These are phyloP conservation scores for Centella asiatica DNA, from an alignment of 129 eudicot genomes.

Conservation along the genomic window DNA sequence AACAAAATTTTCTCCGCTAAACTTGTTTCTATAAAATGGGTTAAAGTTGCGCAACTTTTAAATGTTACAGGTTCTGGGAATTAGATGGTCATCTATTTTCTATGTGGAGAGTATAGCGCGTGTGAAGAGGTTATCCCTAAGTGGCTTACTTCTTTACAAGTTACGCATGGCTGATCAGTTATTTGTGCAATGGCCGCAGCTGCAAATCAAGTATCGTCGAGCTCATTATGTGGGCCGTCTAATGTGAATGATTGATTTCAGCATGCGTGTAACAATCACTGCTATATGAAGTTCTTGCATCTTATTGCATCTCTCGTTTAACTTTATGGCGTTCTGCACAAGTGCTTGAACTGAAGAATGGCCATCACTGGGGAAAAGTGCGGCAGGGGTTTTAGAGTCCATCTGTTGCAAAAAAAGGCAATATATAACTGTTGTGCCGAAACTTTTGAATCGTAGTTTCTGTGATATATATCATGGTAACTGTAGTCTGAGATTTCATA, in stretches of 20 bases:
- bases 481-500: no score
- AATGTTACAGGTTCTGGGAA: conserved; percentile 49
- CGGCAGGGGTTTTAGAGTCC: neutral
- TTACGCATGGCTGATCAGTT: conserved; percentile 73
- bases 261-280: neutral
- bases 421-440: no score
- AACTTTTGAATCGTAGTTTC: no score
- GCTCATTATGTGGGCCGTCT: conserved; percentile 77
- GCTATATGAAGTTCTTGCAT: neutral
- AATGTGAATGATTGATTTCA: conserved; percentile 34
- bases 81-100: conserved; percentile 83
- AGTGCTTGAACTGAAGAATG: neutral
- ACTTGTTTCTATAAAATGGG: conserved; percentile 2
- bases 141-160: conserved; percentile 78
- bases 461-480: no score
- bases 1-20: neutral
- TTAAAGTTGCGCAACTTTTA: neutral
- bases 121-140: conserved; percentile 70
- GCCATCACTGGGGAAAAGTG: neutral
- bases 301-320: neutral
- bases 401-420: no score
- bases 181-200: conserved; percentile 90
- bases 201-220: conserved; percentile 58
- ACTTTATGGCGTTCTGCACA: neutral
- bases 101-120: conserved; percentile 95